Base-by-base conservation (phyloP, 257 asterid species). In the Solanum dulcamara region DNA sequence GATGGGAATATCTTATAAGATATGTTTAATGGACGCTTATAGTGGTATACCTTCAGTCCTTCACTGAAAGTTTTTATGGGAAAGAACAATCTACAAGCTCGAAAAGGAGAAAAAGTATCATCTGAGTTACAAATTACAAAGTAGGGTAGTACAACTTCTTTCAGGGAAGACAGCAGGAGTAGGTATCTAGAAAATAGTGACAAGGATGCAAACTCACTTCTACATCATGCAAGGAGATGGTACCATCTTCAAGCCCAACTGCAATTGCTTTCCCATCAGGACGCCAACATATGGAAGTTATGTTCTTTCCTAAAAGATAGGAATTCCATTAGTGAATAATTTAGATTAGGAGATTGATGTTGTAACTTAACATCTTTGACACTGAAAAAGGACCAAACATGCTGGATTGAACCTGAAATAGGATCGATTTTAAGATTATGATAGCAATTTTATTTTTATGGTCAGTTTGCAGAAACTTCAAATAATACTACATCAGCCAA, bases 201-300 rank as follows among this genome's bases (percentile, higher is more conserved):
- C 30, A 37, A 28, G 80, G 80, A 70, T n/a, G 48, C 51, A 37
- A 32, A 81, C 35, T 50, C 46, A 97, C 99, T 88, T 97, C 99
- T 81, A 97, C 99, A 82, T 97, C 98, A 84, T 95, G 98, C 92
- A 95, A 87, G 35, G 98, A 90, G 83, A 93, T 92, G n/a, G 95
- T 89, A 57, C 99, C 99, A 83, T 95, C 98, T 83, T 93, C 98
- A 84, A 94, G 98, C 68, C 98, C 99, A 85, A 93, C 93, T 3
- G 97, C 99, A 87, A 97, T 91, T 42, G 92, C 98, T 87, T 94
- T 97, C 70, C 99, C 99, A 90, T 97, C 98, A 10, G 99, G 99
- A 20, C 98, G 97, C 99, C 99, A 97, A 85, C 98, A 97, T 88
- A 95, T 90, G 68, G 99, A 93, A 84, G 96, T 89, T 84, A 97